Evolutionary conservation across 1,284 basidiomycete genomes (phyloP).

Genomic region (Tilletia caries): DNA sequence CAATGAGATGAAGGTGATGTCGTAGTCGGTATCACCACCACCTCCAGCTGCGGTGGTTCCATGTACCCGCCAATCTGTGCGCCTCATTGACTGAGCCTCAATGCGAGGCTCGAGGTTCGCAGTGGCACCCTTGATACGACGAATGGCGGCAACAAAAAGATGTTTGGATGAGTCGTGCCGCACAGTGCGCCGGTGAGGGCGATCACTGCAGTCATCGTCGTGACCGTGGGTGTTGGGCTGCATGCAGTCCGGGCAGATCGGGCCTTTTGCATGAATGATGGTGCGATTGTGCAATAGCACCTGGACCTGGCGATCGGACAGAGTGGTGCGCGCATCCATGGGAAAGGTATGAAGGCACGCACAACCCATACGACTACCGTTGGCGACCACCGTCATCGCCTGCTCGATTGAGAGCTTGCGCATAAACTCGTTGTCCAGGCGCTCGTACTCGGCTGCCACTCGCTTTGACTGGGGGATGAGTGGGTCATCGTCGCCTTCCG

Average conservation of each 20-base stretch:
- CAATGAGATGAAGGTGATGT: background rate
- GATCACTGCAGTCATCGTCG: slow-evolving; percentile 8
- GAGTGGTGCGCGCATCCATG: background rate
- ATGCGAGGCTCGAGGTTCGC: background rate
- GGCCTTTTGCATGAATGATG: background rate
- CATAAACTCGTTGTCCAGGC: background rate
- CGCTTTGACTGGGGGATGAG: background rate
- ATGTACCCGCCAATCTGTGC: background rate
- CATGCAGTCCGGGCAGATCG: background rate
- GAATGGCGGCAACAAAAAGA: background rate
- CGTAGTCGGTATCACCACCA: background rate
- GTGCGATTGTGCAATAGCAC: background rate
- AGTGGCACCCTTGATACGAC: background rate
- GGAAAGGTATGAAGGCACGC: background rate
- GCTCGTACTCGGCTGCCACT: background rate
- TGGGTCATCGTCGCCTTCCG: background rate
- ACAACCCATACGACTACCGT: background rate
- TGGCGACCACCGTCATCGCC: background rate
- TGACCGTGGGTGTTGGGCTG: slow-evolving; percentile 1
- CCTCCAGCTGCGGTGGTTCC: background rate
- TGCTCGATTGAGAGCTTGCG: background rate
- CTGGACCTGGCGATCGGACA: background rate
- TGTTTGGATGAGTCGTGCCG: background rate
- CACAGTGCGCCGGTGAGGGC: background rate
- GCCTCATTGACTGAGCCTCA: background rate